These are phyloP conservation scores for Geotrichum aggregatum DNA, from an alignment of 1,139 yeast genomes.

Conservation along the genomic window DNA sequence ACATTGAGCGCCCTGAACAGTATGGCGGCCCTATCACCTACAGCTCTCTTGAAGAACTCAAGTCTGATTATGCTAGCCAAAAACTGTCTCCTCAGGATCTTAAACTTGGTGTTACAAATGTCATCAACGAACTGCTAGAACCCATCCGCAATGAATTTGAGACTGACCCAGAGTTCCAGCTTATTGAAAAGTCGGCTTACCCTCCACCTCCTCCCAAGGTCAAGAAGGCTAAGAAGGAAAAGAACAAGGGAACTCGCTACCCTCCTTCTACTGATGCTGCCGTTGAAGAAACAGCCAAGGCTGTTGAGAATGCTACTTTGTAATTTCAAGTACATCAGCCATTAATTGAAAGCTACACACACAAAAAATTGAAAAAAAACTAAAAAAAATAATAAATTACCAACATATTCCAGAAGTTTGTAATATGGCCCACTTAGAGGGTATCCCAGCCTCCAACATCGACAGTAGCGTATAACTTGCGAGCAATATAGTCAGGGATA, in stretches of 20 bases:
- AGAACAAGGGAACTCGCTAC: conserved; percentile 80
- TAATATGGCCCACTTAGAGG: conserved; percentile 41
- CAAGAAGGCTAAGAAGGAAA: conserved; percentile 67
- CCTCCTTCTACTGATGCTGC: conserved; percentile 53
- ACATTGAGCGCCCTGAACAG: conserved; percentile 87
- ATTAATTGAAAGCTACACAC: neutral
- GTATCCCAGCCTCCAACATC: conserved; percentile 98
- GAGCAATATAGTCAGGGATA: conserved; percentile 68
- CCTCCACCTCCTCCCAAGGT: conserved; percentile 62
- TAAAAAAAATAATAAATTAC: neutral
- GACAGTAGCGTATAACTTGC: conserved; percentile 69
- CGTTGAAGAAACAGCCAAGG: conserved; percentile 34
- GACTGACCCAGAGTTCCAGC: conserved; percentile 64
- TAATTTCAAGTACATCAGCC: neutral
- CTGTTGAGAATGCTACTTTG: conserved; percentile 21
- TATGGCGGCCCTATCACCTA: conserved; percentile 90
- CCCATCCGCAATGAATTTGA: conserved; percentile 76
- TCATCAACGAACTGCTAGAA: conserved; percentile 70
- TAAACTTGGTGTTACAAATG: conserved; percentile 85
- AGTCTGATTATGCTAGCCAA: conserved; percentile 65
- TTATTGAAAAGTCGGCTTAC: conserved; percentile 73
- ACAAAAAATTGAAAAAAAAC: conserved; percentile 12
- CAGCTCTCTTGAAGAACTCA: conserved; percentile 62
- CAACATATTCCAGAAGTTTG: neutral
- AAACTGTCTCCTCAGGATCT: conserved; percentile 88